Evolutionary conservation across 805 yeast species (phyloP).

Genomic region (Ogataea nitratoaversa): DNA sequence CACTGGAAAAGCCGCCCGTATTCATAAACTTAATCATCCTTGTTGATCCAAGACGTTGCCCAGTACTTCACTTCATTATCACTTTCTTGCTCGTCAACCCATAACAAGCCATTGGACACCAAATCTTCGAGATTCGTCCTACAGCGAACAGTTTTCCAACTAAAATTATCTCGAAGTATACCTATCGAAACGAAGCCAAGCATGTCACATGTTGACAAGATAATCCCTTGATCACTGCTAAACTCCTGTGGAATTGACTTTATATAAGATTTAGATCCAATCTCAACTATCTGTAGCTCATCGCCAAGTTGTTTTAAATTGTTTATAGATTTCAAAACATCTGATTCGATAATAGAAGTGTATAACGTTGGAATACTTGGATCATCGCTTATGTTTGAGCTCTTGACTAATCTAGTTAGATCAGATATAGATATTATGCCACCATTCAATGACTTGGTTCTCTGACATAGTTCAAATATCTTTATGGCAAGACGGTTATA

Average conservation of each 20-base stretch:
- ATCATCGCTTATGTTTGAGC: slow-evolving; percentile 24
- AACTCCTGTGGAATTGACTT: slow-evolving; percentile 62
- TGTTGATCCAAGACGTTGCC: slow-evolving; percentile 71
- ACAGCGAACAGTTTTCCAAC: slow-evolving; percentile 67
- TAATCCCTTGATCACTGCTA: slow-evolving; percentile 62
- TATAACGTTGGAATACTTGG: background rate
- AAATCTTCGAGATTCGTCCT: slow-evolving; percentile 66
- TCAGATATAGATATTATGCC: slow-evolving; percentile 69
- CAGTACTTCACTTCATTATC: slow-evolving; percentile 49
- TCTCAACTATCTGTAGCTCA: slow-evolving; percentile 60
- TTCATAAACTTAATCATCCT: slow-evolving; percentile 3
- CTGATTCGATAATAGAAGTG: slow-evolving; percentile 32
- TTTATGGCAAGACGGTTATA: slow-evolving; percentile 66
- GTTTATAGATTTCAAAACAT: slow-evolving; percentile 52
- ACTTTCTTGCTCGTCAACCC: slow-evolving; percentile 66
- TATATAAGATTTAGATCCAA: slow-evolving; percentile 55
- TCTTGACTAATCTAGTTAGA: slow-evolving; percentile 33
- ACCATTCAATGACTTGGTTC: slow-evolving; percentile 71
- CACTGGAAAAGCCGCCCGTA: no score
- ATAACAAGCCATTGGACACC: slow-evolving; percentile 76
- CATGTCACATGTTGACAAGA: slow-evolving; percentile 72
- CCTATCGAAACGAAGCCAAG: slow-evolving; percentile 69
- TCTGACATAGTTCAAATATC: slow-evolving; percentile 70
- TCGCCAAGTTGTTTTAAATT: slow-evolving; percentile 57
- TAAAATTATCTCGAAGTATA: slow-evolving; percentile 65